Evolutionary conservation across 345 rosid genomes (phyloP).

Genomic region (Acer yangbiense): DNA sequence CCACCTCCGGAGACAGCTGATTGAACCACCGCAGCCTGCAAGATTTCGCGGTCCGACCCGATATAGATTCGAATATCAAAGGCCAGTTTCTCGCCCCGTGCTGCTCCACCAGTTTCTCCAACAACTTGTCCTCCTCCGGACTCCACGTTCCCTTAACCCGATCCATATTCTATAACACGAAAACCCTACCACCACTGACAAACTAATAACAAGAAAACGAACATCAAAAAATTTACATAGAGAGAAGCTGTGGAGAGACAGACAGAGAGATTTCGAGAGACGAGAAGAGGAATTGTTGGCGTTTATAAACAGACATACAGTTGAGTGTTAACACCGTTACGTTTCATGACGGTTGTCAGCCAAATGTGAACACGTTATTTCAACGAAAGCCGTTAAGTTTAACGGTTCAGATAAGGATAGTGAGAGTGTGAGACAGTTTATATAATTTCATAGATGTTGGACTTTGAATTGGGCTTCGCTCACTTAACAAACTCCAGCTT

Average conservation of each 20-base stretch:
- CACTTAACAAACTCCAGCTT: background rate
- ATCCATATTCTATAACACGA: slow-evolving; percentile 18
- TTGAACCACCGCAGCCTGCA: slow-evolving; percentile 72
- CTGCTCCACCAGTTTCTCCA: slow-evolving; percentile 41
- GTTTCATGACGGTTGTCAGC: background rate
- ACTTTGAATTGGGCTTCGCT: background rate
- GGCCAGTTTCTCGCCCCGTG: slow-evolving; percentile 67
- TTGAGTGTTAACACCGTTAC: background rate
- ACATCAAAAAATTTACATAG: background rate
- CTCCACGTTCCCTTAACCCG: slow-evolving; percentile 64
- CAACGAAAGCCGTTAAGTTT: background rate
- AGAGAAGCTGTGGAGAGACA: too few species aligned
- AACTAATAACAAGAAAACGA: background rate
- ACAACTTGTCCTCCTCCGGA: slow-evolving; percentile 55
- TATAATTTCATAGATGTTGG: background rate
- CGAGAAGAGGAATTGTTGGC: background rate
- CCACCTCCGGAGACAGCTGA: slow-evolving; percentile 64
- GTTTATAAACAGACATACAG: slow-evolving; percentile 21
- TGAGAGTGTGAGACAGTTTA: too few species aligned
- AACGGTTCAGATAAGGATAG: background rate
- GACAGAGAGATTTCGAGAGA: background rate
- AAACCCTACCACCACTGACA: background rate
- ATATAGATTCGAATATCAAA: slow-evolving; percentile 47
- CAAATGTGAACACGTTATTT: background rate
- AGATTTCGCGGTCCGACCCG: slow-evolving; percentile 66